Conservation (phyloP, 176 grass and related monocot species). For the Oryza glaberrima region DNA sequence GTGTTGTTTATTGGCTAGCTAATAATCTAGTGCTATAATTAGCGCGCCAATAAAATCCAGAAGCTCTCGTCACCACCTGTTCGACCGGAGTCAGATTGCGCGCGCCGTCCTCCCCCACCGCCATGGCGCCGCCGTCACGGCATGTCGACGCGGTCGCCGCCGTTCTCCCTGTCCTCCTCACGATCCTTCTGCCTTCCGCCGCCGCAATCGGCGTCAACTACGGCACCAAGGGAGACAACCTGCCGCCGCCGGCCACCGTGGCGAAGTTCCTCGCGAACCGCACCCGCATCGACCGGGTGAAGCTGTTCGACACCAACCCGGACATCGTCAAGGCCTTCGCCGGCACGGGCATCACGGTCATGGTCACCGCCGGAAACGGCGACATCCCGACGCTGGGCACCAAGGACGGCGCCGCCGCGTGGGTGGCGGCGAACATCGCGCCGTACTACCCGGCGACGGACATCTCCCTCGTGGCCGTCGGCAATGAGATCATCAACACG, state of each 20-base stretch:
- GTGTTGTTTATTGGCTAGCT: background rate
- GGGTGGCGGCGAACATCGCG: slow-evolving; percentile 66
- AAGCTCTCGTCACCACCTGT: slow-evolving; percentile 16
- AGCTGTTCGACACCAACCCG: slow-evolving; percentile 81
- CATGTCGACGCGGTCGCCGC: background rate
- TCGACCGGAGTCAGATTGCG: slow-evolving; percentile 17
- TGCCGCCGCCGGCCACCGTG: slow-evolving; percentile 57
- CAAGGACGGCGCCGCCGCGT: slow-evolving; percentile 56
- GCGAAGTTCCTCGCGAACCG: slow-evolving; percentile 58
- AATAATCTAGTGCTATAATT: slow-evolving; percentile 24
- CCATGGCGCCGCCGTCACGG: slow-evolving; percentile 44
- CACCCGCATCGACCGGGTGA: slow-evolving; percentile 80
- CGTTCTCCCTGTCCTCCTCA: slow-evolving; percentile 13
- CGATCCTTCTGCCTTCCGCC: slow-evolving; percentile 10
- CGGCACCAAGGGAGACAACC: slow-evolving; percentile 76
- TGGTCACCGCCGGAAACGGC: slow-evolving; percentile 73
- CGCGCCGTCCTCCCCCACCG: background rate
- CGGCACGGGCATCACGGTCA: slow-evolving; percentile 64
- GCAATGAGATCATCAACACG: slow-evolving; percentile 82
- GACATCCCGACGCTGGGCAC: slow-evolving; percentile 65
- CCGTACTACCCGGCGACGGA: slow-evolving; percentile 74
- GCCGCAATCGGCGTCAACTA: slow-evolving; percentile 85
- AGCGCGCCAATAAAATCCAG: background rate
- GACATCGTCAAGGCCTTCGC: slow-evolving; percentile 78
- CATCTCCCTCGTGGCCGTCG: slow-evolving; percentile 67